Percentiles rank a stretch among this genome's conserved stretches.
Evolutionary conservation across 768 basidiomycete species (phyloP).

Genomic region (Kwoniella heveanensis): DNA sequence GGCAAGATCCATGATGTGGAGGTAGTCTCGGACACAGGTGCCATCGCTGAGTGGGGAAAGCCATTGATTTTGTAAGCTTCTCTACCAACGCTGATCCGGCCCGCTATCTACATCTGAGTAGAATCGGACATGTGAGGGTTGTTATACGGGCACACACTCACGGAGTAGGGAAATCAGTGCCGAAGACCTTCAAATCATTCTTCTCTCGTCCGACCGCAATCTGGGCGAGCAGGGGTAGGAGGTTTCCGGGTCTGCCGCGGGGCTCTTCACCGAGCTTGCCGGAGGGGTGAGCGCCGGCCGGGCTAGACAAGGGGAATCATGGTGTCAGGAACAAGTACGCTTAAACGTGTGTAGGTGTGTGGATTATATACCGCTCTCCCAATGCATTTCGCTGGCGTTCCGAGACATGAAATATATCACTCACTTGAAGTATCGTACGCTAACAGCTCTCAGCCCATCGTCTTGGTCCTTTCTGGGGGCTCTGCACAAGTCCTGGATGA

Average conservation of each 20-base stretch:
- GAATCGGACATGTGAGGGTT: too few species aligned
- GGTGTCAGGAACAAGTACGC: neutral
- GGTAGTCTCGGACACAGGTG: conserved; percentile 88
- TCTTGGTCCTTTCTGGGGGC: conserved; percentile 28
- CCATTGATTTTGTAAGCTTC: conserved; percentile 57
- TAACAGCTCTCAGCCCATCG: conserved; percentile 62
- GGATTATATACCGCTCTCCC: too few species aligned
- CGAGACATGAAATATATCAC: conserved; percentile 16
- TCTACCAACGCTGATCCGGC: too few species aligned
- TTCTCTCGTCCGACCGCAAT: conserved; percentile 90
- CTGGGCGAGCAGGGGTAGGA: conserved; percentile 87
- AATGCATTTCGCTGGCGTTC: too few species aligned
- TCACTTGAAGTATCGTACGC: conserved; percentile 91
- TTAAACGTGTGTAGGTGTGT: too few species aligned
- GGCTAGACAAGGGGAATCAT: conserved; percentile 60
- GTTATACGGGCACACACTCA: too few species aligned
- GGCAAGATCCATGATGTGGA: conserved; percentile 84
- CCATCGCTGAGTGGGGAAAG: conserved; percentile 80
- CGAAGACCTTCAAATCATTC: conserved; percentile 74
- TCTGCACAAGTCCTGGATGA: conserved; percentile 80
- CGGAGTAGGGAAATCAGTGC: conserved; percentile 95
- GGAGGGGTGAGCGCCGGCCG: conserved; percentile 96
- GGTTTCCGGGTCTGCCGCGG: conserved; percentile 89
- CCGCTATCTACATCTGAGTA: too few species aligned
- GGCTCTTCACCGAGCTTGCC: conserved; percentile 96